Evolutionary conservation across 345 rosid species (phyloP).

Genomic region (Brassica nigra): DNA sequence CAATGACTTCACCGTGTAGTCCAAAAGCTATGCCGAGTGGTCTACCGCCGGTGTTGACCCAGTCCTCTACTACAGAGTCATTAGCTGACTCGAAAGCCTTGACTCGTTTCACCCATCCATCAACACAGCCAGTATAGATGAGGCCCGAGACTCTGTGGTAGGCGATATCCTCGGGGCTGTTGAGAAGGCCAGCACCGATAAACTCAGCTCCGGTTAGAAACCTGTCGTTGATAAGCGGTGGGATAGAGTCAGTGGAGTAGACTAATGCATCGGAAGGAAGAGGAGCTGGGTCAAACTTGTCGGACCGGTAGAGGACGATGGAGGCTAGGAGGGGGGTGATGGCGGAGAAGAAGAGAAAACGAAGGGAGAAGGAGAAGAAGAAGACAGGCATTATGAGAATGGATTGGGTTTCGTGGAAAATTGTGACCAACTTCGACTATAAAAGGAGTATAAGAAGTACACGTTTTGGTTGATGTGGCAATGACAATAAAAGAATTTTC

Average conservation of each 20-base stretch:
- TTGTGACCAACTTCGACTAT: background rate
- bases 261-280: slow-evolving; percentile 48
- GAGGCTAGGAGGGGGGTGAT: slow-evolving; percentile 46
- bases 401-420: background rate
- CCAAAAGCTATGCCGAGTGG: slow-evolving; percentile 79
- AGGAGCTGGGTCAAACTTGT: slow-evolving; percentile 57
- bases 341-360: slow-evolving; percentile 21
- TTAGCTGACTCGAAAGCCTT: slow-evolving; percentile 31
- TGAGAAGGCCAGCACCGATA: slow-evolving; percentile 49
- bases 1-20: slow-evolving; percentile 47
- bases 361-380: slow-evolving; percentile 8
- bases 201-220: slow-evolving; percentile 52
- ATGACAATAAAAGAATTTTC: background rate
- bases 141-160: slow-evolving; percentile 46
- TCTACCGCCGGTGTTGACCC: slow-evolving; percentile 77
- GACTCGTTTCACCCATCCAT: slow-evolving; percentile 86
- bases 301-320: slow-evolving; percentile 46
- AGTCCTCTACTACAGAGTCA: slow-evolving; percentile 56
- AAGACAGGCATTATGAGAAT: background rate
- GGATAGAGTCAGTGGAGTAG: slow-evolving; percentile 3
- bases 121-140: slow-evolving; percentile 63
- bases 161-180: slow-evolving; percentile 64
- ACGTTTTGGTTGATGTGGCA: background rate
- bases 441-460: background rate
- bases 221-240: slow-evolving; percentile 36